A percentile compares a stretch with the other conserved stretches of the same genome.
Conservation (phyloP, 495 filamentous ascomycete genomes). For the Hyaloscypha hepaticicola region DNA sequence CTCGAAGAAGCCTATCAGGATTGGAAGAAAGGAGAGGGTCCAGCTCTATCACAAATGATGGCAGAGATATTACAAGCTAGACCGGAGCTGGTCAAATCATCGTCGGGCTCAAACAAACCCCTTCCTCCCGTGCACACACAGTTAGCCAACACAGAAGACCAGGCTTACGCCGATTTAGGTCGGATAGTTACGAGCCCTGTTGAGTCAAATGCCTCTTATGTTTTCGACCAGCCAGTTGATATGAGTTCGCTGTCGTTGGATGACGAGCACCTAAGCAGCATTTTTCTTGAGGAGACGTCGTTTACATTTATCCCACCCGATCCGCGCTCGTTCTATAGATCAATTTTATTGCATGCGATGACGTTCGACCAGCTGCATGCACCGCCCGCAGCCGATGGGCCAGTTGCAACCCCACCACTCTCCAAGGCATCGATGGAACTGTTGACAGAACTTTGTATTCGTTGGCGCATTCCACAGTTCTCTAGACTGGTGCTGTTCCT, state of each 20-base stretch:
- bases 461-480: constrained; percentile 88
- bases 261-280: constrained; percentile 41
- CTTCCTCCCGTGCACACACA: constrained; percentile 40
- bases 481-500: constrained; percentile 79
- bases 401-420: constrained; percentile 58
- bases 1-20: constrained; percentile 82
- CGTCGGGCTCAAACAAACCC: constrained; percentile 39
- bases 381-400: constrained; percentile 35
- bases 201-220: constrained; percentile 48
- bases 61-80: constrained; percentile 81
- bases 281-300: constrained; percentile 46
- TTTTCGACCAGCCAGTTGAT: constrained; percentile 76
- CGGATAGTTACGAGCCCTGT: constrained; percentile 43
- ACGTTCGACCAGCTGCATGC: constrained; percentile 55
- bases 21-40: constrained; percentile 84
- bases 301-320: constrained; percentile 92
- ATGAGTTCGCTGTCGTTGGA: constrained; percentile 68
- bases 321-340: constrained; percentile 75
- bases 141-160: constrained; percentile 44
- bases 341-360: constrained; percentile 72
- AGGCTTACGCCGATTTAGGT: constrained; percentile 57
- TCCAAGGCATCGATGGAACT: constrained; percentile 82
- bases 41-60: constrained; percentile 89
- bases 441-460: constrained; percentile 76
- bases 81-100: constrained; percentile 74